These are phyloP conservation scores for Lasiodiplodia sp. DNA, from an alignment of 2,329 filamentous ascomycete species.

Conservation along the genomic window DNA sequence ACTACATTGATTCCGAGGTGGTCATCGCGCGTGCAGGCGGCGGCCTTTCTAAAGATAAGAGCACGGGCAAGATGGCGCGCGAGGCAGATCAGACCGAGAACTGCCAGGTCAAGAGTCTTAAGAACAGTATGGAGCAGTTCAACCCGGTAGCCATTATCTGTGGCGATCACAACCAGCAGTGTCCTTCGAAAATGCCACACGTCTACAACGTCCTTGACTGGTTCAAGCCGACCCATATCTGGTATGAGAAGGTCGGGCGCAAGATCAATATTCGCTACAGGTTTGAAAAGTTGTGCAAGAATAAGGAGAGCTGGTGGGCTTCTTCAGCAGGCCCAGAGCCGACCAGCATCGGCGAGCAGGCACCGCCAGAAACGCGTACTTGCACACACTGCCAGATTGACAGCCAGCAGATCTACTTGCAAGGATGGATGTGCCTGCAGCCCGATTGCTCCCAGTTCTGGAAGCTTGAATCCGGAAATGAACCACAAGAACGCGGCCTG, in stretches of 20 bases:
- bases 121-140: slow-evolving; percentile 54
- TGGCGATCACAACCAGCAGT: slow-evolving; percentile 61
- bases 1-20: slow-evolving; percentile 67
- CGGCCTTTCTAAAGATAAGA: slow-evolving; percentile 56
- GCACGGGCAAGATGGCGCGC: slow-evolving; percentile 55
- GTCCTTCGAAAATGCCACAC: slow-evolving; percentile 60
- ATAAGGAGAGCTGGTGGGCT: slow-evolving; percentile 65
- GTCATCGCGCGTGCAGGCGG: slow-evolving; percentile 70
- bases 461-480: slow-evolving; percentile 48
- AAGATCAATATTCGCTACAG: slow-evolving; percentile 63
- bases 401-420: slow-evolving; percentile 51
- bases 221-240: slow-evolving; percentile 73
- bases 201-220: slow-evolving; percentile 71
- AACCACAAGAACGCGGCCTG: slow-evolving; percentile 47
- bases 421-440: slow-evolving; percentile 67
- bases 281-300: slow-evolving; percentile 68
- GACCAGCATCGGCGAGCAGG: slow-evolving; percentile 42
- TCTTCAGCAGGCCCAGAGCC: slow-evolving; percentile 42
- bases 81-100: slow-evolving; percentile 55
- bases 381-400: slow-evolving; percentile 44
- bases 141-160: slow-evolving; percentile 57
- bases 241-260: slow-evolving; percentile 64
- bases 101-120: slow-evolving; percentile 49
- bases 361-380: slow-evolving; percentile 43
- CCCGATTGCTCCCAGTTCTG: slow-evolving; percentile 63